A percentile compares a stretch with the other conserved stretches of the same genome.
Evolutionary conservation across 352 stramenopile species (phyloP).

Genomic region (Phytophthora sp.): DNA sequence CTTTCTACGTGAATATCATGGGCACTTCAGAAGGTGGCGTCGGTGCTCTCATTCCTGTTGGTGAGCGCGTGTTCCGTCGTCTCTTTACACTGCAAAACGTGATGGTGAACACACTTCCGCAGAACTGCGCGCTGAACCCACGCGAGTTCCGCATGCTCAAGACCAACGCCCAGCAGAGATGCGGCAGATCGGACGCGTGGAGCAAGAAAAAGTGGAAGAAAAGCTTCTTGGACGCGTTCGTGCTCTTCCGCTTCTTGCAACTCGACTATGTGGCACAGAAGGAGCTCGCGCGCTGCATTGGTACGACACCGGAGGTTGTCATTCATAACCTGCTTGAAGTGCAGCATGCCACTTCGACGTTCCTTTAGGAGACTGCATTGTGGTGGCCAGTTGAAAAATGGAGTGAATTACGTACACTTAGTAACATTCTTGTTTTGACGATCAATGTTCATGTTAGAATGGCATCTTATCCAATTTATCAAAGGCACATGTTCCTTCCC

Average conservation of each 20-base stretch:
- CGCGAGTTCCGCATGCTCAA: constrained; percentile 85
- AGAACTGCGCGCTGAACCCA: constrained; percentile 87
- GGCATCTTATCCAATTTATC: no score
- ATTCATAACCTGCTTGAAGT: constrained; percentile 90
- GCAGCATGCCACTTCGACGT: constrained; percentile 71
- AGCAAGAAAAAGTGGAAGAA: constrained; percentile 92
- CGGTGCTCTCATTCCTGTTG: constrained; percentile 73
- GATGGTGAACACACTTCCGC: constrained; percentile 89
- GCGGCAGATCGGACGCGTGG: constrained; percentile 77
- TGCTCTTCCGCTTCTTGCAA: constrained; percentile 83
- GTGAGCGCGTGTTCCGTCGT: constrained; percentile 83
- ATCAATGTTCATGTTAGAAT: no score
- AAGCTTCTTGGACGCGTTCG: constrained; percentile 81
- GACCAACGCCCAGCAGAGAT: constrained; percentile 64
- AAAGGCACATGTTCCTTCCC: no score
- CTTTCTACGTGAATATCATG: constrained; percentile 78
- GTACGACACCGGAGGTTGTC: constrained; percentile 88
- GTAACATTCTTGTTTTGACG: no score
- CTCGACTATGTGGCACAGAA: constrained; percentile 90
- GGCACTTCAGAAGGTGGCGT: constrained; percentile 84
- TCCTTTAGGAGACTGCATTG: no score
- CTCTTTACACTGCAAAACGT: constrained; percentile 90
- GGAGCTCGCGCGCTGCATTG: constrained; percentile 87
- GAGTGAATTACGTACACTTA: no score
- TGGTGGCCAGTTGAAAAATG: no score